A percentile compares a stretch with the other conserved stretches of the same genome.
phyloP scores from a whole-genome alignment of 202 grass and related monocot species.

The Setaria italica region DNA sequence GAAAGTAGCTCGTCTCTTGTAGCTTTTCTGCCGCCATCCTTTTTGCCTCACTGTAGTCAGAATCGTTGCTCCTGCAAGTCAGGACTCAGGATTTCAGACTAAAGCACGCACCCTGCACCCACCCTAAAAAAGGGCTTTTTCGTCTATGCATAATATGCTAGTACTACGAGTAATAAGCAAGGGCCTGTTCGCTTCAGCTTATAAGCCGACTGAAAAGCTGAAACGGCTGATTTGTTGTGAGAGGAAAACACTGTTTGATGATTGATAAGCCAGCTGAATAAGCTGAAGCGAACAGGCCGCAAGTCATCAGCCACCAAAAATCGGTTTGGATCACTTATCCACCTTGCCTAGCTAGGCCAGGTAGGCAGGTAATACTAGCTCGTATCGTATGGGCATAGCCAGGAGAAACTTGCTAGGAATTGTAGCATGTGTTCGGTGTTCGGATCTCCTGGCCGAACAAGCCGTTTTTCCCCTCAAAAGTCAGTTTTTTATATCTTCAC shows the following conservation, averaged over 20 bases:
- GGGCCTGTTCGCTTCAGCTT: too few species aligned
- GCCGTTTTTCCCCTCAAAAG: too few species aligned
- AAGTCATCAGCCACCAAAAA: background rate
- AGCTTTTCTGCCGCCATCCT: background rate
- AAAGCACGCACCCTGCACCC: background rate
- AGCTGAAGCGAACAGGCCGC: too few species aligned
- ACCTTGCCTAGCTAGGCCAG: background rate
- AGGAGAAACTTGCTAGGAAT: too few species aligned
- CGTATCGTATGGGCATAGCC: too few species aligned
- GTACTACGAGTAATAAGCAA: too few species aligned
- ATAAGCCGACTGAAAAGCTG: too few species aligned
- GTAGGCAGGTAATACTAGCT: background rate
- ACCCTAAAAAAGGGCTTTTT: background rate
- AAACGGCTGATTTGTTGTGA: too few species aligned
- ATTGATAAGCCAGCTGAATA: too few species aligned
- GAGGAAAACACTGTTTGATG: too few species aligned
- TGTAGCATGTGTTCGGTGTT: background rate
- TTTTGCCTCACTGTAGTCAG: background rate
- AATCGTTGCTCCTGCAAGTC: background rate
- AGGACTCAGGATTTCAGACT: background rate
- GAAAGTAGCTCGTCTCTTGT: background rate
- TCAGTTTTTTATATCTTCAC: too few species aligned
- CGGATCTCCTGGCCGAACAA: too few species aligned
- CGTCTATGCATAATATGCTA: background rate
- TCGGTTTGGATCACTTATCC: background rate